These are phyloP conservation scores for Globisporangium recalcitrans DNA, from an alignment of 352 stramenopile genomes.

Conservation along the genomic window DNA sequence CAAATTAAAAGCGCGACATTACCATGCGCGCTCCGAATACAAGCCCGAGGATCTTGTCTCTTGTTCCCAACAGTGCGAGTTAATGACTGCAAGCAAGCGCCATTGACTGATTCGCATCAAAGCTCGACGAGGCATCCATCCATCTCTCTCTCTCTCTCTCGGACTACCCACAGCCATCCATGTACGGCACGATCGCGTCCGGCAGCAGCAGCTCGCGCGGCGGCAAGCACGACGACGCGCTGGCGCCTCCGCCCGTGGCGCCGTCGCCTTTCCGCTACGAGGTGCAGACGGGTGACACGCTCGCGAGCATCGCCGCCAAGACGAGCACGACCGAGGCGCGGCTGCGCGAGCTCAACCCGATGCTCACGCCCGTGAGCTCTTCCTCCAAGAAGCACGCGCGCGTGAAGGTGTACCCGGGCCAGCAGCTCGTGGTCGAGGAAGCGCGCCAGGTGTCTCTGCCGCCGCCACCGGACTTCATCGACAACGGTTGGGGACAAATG, in stretches of 20 bases:
- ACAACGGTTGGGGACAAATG: constrained; percentile 83
- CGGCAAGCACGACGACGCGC: constrained; percentile 8
- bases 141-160: not conserved
- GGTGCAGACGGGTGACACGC: constrained; percentile 57
- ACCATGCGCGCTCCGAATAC: not conserved
- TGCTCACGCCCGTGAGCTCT: constrained; percentile 30
- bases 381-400: constrained; percentile 28
- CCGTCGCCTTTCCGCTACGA: constrained; percentile 70
- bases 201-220: constrained; percentile 21
- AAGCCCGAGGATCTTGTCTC: constrained; percentile 10
- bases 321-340: constrained; percentile 49
- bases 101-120: constrained; percentile 6
- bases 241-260: constrained; percentile 24
- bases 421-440: constrained; percentile 76
- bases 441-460: constrained; percentile 61
- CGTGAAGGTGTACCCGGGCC: constrained; percentile 61
- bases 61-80: not conserved
- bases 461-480: constrained; percentile 69
- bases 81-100: not conserved
- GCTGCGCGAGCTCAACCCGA: constrained; percentile 64
- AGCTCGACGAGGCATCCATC: not conserved
- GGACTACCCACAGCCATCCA: constrained; percentile 5
- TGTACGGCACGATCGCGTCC: constrained; percentile 50
- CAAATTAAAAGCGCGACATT: not conserved
- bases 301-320: constrained; percentile 60